These are phyloP conservation scores for Eucalyptus victrix DNA, from an alignment of 345 rosid species.

Conservation along the genomic window DNA sequence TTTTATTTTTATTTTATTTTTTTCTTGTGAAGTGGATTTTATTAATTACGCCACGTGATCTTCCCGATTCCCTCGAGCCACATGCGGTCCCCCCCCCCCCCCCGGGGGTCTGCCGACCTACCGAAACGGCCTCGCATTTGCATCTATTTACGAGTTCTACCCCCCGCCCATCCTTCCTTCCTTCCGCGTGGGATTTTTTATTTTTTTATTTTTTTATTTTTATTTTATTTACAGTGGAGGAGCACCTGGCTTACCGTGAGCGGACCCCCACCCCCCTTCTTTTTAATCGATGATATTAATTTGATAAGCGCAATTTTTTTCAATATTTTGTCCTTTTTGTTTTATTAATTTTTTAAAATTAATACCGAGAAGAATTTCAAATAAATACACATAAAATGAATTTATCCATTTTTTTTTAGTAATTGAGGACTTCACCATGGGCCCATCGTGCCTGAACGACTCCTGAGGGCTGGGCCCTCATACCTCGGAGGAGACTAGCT, in stretches of 20 bases:
- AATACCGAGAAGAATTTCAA: too few species aligned
- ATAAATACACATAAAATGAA: accelerated
- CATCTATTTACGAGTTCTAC: neutral
- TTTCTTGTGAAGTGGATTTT: neutral
- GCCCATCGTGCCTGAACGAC: too few species aligned
- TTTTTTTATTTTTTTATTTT: too few species aligned
- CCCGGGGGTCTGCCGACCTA: neutral
- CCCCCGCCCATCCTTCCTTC: neutral
- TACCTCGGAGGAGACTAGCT: too few species aligned
- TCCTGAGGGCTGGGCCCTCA: too few species aligned
- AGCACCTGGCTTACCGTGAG: neutral
- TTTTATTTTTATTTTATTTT: neutral
- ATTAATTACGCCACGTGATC: neutral
- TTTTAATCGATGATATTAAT: neutral
- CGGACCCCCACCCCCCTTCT: neutral
- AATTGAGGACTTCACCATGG: too few species aligned
- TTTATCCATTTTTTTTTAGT: too few species aligned
- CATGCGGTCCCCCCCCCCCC: neutral
- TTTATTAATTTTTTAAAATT: too few species aligned
- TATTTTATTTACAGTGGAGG: neutral
- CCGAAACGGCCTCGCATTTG: neutral
- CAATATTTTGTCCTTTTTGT: too few species aligned
- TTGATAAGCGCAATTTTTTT: too few species aligned
- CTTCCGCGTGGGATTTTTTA: neutral
- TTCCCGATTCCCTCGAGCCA: neutral